Evolutionary conservation across 805 yeast genomes (phyloP), one percentile per base, ranked within the genome.

Genomic region (Myxozyma sirexii): DNA sequence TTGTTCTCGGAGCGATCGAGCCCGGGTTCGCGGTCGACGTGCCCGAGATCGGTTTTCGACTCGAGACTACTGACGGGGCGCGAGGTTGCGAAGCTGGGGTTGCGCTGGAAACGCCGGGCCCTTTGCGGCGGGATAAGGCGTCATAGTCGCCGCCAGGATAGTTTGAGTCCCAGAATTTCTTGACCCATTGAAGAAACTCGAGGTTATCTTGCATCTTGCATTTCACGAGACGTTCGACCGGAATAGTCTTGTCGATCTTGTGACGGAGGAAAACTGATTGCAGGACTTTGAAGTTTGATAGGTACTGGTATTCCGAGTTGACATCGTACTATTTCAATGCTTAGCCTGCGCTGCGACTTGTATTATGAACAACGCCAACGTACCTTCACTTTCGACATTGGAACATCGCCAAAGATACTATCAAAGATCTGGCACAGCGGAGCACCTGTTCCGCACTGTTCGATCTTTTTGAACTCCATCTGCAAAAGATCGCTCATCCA

Each of bases 371-470:
- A n/a, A n/a, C n/a, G 13, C 3, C 24, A 29, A 42, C 48, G 19
- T 17, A 55, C 58, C 63, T 83, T 86, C 55, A 93, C 96, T 67
- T 86, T 83, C 50, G 76, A 70, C 86, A 93, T 82, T 1, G 97
- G 94, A 19, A 94, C 80, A 67, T 90, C 97, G 8, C 87, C 85
- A 68, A 79, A 88, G 19, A 94, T 84, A 6, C 91, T 83, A 73
- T 94, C 97, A 77, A 93, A 79, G 41, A 94, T 81, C 76, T 92
- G 97, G 73, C 97, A 91, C 72, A 90, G 93, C 0, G 90, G 93
- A 0, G 97, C 97, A 1, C 99, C 99, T 1, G 88, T 83, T 17
- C 99, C 99, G 71, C 97, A 86, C 73, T 92, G 92, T 71, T 94
- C 99, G 1, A 94, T 87, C 71, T 88, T 90, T 38, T 84, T 78